Evolutionary conservation across 768 basidiomycete genomes (phyloP).

Genomic region (Xerocomus potaroensis): DNA sequence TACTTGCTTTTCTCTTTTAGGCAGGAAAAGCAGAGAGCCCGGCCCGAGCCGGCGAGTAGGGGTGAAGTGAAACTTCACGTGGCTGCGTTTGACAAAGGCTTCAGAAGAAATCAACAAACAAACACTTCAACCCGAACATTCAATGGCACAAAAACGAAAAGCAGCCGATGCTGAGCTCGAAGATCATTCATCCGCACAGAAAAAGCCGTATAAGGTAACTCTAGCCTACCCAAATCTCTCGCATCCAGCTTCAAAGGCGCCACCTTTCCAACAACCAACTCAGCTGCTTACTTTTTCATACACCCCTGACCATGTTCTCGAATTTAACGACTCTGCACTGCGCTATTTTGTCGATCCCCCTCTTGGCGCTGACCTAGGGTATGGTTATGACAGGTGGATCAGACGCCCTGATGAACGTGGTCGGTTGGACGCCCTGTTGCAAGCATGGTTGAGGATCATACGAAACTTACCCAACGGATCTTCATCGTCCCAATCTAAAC

Average conservation of each 20-base stretch:
- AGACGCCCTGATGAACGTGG: conserved; percentile 60
- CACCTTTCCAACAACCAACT: conserved; percentile 66
- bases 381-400: conserved; percentile 73
- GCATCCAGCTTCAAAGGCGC: conserved; percentile 16
- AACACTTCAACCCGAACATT: neutral
- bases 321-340: conserved; percentile 66
- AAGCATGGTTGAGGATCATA: conserved; percentile 47
- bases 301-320: conserved; percentile 47
- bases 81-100: conserved; percentile 24
- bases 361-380: conserved; percentile 54
- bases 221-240: conserved; percentile 26
- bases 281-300: conserved; percentile 73
- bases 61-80: conserved; percentile 5
- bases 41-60: neutral
- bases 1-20: too few relatives aligned
- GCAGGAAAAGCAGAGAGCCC: too few relatives aligned
- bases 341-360: conserved; percentile 72
- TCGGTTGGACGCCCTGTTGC: conserved; percentile 64
- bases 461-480: conserved; percentile 31
- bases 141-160: conserved; percentile 29
- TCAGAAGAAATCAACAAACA: conserved; percentile 12
- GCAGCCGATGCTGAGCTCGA: conserved; percentile 16
- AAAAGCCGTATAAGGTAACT: conserved; percentile 1
- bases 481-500: conserved; percentile 18
- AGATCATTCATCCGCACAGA: conserved; percentile 1